A percentile compares a stretch with the other conserved stretches of the same genome.
Evolutionary conservation across 225 moss, liverwort and hornwort species (phyloP).

Genomic region (Polytrichum commune): DNA sequence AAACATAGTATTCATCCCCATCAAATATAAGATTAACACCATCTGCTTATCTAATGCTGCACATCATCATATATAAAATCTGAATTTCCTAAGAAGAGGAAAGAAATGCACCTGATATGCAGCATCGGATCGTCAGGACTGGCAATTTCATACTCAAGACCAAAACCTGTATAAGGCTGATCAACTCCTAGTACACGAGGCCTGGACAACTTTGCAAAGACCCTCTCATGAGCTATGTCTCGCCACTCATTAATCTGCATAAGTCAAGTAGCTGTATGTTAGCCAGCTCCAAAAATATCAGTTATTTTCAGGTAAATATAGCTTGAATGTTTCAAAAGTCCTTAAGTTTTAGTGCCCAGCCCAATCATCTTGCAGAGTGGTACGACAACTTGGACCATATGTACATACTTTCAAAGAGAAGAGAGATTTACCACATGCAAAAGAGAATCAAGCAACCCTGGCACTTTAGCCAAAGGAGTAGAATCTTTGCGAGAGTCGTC

Average conservation of each 20-base stretch:
- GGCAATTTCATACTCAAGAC: slow-evolving; percentile 68
- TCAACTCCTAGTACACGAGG: slow-evolving; percentile 69
- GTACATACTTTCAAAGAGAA: neutral
- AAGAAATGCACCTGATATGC: slow-evolving; percentile 45
- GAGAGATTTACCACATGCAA: slow-evolving; percentile 60
- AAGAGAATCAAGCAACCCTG: slow-evolving; percentile 80
- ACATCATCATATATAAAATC: neutral
- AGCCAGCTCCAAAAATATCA: no score
- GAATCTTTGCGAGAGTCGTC: slow-evolving; percentile 84
- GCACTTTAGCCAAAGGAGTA: slow-evolving; percentile 74
- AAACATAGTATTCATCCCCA: neutral
- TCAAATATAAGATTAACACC: neutral
- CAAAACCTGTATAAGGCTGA: slow-evolving; percentile 80
- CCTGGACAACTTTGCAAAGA: slow-evolving; percentile 69
- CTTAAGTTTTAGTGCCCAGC: no score
- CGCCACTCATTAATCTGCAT: slow-evolving; percentile 82
- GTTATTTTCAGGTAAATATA: no score
- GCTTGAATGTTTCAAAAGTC: no score
- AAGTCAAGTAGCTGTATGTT: neutral
- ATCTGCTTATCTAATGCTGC: neutral
- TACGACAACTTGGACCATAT: no score
- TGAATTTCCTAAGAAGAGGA: neutral
- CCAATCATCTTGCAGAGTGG: no score
- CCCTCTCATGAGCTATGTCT: slow-evolving; percentile 77
- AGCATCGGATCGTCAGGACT: slow-evolving; percentile 63